Evolutionary conservation across 2,329 filamentous ascomycete species (phyloP), one percentile per base, ranked within the genome.

Genomic region (Sporothrix pseudoabietina): DNA sequence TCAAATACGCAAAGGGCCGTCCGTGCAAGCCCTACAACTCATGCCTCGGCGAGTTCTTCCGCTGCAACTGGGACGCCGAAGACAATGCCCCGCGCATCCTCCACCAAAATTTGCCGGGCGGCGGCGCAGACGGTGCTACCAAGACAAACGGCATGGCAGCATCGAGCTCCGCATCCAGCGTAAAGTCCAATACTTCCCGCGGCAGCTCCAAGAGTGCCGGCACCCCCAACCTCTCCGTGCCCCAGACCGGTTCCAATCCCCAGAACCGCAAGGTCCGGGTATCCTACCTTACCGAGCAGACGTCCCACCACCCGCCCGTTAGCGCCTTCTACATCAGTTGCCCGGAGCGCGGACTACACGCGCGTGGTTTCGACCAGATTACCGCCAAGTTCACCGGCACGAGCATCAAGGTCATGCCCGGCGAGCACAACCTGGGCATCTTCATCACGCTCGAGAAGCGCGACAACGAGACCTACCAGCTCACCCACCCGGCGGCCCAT

Each of bases 11-110:
- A 81, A 98, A 98, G 85, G 95, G 95, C 74, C 97, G 94, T 85
- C 96, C 96, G 59, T 98, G 95, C 89, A 99, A 99, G 83, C 96
- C 96, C 12, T 99, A 99, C 85, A 99, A 99, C 83, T 98, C 94
- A 66, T 94, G 94, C 49, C 84, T 99, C 69, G 96, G 96, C 76
- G 96, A 99, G 84, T 99, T 99, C 84, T 99, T 99, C 84, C 81
- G 97, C 89, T 98, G 96, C 82, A 97, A 95, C 80, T 99, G 95
- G 95, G 93, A 98, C 79, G 91, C 97, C 22, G 90, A 94, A 80
- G 92, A 95, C 79, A 90, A 90, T 76, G 88, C 90, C 8, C 91
- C 92, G 0, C 86, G 86, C 73, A 91, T 94, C 80, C 79, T 84
- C 74, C 88, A 87, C 44, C 81, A 81, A 63, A 81, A 80, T 14